Percentiles rank a stretch among this genome's conserved stretches.
These are phyloP conservation scores for Thyridium curvatum DNA, from an alignment of 2,329 filamentous ascomycete genomes.

Conservation along the genomic window DNA sequence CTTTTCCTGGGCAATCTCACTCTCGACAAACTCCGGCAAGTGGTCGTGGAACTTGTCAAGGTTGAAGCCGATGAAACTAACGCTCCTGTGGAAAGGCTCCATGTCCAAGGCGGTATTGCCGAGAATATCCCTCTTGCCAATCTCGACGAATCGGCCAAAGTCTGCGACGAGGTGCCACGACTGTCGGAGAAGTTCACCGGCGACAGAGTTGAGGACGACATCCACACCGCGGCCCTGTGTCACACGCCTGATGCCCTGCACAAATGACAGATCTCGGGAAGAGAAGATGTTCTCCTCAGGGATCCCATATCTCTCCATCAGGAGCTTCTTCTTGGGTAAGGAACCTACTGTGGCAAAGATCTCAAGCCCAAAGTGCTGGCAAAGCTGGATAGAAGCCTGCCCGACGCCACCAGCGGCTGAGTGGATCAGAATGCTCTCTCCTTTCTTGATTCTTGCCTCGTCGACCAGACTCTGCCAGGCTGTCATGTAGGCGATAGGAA, in stretches of 20 bases:
- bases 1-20: neutral
- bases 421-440: no score
- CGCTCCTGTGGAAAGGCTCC: constrained; percentile 19
- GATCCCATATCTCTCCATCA: neutral
- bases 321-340: neutral
- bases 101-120: constrained; percentile 24
- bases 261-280: neutral
- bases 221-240: constrained; percentile 1
- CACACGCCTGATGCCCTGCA: neutral
- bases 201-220: constrained; percentile 4
- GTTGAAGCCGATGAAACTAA: constrained; percentile 5
- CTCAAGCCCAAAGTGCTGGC: constrained; percentile 21
- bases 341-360: constrained; percentile 2
- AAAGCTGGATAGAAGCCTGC: constrained; percentile 21
- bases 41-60: neutral
- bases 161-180: constrained; percentile 22
- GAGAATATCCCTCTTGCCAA: constrained; percentile 19
- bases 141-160: constrained; percentile 24
- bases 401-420: constrained; percentile 26
- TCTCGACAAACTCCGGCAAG: no score
- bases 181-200: constrained; percentile 19
- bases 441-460: no score
- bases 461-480: no score
- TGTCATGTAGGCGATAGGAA: no score
- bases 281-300: constrained; percentile 2